Percentiles rank a stretch among this genome's conserved stretches.
Evolutionary conservation across 2,329 filamentous ascomycete genomes (phyloP).

Genomic region (Metarhizium anisopliae): DNA sequence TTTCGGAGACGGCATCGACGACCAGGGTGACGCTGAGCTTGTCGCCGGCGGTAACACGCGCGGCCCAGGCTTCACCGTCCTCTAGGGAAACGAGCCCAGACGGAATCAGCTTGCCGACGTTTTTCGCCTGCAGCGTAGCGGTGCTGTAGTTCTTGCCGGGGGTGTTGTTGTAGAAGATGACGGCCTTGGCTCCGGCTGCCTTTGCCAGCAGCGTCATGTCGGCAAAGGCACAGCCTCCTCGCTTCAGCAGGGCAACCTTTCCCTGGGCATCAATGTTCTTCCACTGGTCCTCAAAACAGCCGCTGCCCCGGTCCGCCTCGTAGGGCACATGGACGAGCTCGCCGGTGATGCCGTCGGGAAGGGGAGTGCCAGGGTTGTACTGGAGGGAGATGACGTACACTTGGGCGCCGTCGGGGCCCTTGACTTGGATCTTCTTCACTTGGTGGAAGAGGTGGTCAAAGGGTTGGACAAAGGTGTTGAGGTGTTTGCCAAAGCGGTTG

Average conservation of each 20-base stretch:
- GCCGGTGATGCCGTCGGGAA: slow-evolving; percentile 24
- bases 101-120: slow-evolving; percentile 22
- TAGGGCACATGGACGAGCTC: slow-evolving; percentile 25
- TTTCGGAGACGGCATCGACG: slow-evolving; percentile 24
- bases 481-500: slow-evolving; percentile 28
- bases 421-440: slow-evolving; percentile 32
- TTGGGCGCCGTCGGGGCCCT: slow-evolving; percentile 33
- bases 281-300: slow-evolving; percentile 33
- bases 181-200: slow-evolving; percentile 29
- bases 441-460: slow-evolving; percentile 38
- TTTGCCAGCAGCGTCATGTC: slow-evolving; percentile 34
- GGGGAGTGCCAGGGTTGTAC: slow-evolving; percentile 37
- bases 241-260: slow-evolving; percentile 36
- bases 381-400: slow-evolving; percentile 34
- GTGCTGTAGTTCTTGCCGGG: slow-evolving; percentile 27
- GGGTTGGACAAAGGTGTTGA: slow-evolving; percentile 35
- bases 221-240: slow-evolving; percentile 31
- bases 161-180: slow-evolving; percentile 53
- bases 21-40: slow-evolving; percentile 19
- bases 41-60: slow-evolving; percentile 20
- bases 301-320: slow-evolving; percentile 26
- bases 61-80: slow-evolving; percentile 22
- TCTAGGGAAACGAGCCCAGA: slow-evolving; percentile 22
- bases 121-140: slow-evolving; percentile 41
- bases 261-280: slow-evolving; percentile 29